Evolutionary conservation across 2,329 filamentous ascomycete genomes (phyloP).

Genomic region (Alternaria brassicae): DNA sequence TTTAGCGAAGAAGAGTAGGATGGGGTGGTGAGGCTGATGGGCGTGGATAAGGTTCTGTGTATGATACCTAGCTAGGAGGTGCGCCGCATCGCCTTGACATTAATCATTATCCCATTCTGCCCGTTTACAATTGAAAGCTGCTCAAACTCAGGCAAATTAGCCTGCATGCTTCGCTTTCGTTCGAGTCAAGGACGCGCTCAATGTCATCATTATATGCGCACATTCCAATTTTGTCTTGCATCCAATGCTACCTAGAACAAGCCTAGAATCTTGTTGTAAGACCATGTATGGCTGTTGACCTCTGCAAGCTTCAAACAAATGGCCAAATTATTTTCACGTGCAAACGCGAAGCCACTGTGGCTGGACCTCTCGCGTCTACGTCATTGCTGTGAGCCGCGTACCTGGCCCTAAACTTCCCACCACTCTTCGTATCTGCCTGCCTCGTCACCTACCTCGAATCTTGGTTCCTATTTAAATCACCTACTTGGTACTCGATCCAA

Average conservation of each 20-base stretch:
- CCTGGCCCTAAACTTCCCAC: constrained; percentile 2
- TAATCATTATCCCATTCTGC: constrained; percentile 10
- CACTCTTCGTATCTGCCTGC: not conserved
- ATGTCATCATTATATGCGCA: not conserved
- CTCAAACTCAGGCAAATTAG: not conserved
- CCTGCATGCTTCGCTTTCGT: not conserved
- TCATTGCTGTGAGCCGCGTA: constrained; percentile 20
- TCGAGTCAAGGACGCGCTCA: not conserved
- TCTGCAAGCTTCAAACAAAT: not conserved
- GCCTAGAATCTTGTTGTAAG: not conserved
- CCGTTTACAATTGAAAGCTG: not conserved
- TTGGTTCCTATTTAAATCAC: not conserved
- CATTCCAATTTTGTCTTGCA: not conserved
- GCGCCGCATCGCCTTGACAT: constrained; percentile 6
- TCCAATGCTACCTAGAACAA: not conserved
- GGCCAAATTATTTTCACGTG: constrained; percentile 10
- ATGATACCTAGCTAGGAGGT: constrained; percentile 16
- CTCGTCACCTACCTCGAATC: not conserved
- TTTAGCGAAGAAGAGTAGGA: not conserved
- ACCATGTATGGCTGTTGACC: not conserved
- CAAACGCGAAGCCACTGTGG: constrained; percentile 25
- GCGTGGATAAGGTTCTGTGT: constrained; percentile 7
- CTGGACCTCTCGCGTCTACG: constrained; percentile 23
- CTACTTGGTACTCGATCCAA: not conserved
- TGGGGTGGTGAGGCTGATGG: not conserved